Conservation (phyloP, 108 stramenopile genomes). For the Pseudonitzschia multiseries region DNA sequence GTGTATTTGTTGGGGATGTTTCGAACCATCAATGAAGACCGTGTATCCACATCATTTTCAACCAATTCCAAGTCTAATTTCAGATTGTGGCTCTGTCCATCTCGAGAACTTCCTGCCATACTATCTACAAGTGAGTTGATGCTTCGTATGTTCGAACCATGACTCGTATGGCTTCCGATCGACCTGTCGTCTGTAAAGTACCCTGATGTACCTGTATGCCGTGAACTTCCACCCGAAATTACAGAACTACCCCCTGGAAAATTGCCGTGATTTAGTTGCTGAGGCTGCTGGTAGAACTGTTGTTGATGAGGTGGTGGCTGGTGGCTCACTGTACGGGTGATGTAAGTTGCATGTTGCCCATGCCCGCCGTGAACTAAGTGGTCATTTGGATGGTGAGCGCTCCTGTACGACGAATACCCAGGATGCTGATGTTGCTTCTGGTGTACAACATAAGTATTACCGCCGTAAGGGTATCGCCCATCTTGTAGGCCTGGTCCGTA, state of each 20-base stretch:
- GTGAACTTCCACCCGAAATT: constrained; percentile 19
- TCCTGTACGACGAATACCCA: constrained; percentile 1
- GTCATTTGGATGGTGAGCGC: neutral
- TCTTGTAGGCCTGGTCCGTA: constrained; percentile 31
- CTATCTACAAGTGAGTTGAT: constrained; percentile 12
- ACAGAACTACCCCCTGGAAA: constrained; percentile 5
- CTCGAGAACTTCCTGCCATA: constrained; percentile 16
- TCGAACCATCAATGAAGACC: constrained; percentile 98
- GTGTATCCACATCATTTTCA: constrained; percentile 75
- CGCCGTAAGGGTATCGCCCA: constrained; percentile 17
- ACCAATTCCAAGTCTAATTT: constrained; percentile 72
- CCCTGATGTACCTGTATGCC: constrained; percentile 28
- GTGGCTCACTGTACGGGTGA: neutral
- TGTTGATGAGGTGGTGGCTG: constrained; percentile 19
- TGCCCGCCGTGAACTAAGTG: constrained; percentile 4
- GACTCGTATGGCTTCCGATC: constrained; percentile 25
- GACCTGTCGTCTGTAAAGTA: constrained; percentile 34
- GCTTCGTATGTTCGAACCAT: constrained; percentile 16
- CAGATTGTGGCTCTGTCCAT: constrained; percentile 40
- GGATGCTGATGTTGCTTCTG: constrained; percentile 8
- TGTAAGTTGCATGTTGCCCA: constrained; percentile 9
- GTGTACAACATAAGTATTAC: neutral
- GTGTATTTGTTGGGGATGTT: constrained; percentile 99
- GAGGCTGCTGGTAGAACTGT: constrained; percentile 11
- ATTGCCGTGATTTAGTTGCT: constrained; percentile 1